Conservation (phyloP, 495 filamentous ascomycete genomes). For the Thermothielavioides terrestris region DNA sequence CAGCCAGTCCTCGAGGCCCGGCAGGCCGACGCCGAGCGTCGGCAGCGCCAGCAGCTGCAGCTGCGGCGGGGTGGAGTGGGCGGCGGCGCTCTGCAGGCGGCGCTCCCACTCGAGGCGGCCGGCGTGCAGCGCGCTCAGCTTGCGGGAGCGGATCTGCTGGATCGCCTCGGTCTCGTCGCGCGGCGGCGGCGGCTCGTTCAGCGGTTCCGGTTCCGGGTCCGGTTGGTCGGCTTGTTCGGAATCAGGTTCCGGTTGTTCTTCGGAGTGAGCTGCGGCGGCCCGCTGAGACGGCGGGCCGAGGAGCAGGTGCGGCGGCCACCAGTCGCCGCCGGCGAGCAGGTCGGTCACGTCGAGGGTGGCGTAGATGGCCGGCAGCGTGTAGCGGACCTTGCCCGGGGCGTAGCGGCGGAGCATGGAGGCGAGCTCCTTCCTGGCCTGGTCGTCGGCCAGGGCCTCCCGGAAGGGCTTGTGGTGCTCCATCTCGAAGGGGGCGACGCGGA, state of each 20-base stretch:
- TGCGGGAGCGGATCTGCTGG: background rate
- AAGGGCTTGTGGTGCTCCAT: constrained; percentile 40
- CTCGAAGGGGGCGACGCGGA: constrained; percentile 46
- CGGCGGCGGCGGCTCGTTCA: too few relatives aligned
- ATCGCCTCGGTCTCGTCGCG: background rate
- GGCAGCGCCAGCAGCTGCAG: constrained; percentile 42
- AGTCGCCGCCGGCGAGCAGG: constrained; percentile 9
- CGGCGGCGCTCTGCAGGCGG: background rate
- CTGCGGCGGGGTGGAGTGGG: too few relatives aligned
- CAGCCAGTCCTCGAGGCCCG: constrained; percentile 28
- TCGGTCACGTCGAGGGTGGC: constrained; percentile 16
- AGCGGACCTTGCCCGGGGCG: constrained; percentile 46
- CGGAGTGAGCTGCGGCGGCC: too few relatives aligned
- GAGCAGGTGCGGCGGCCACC: constrained; percentile 14
- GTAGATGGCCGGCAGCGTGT: constrained; percentile 45
- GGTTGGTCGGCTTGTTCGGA: background rate
- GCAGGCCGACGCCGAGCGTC: constrained; percentile 36
- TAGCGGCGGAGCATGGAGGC: constrained; percentile 27
- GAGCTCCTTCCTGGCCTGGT: constrained; percentile 14
- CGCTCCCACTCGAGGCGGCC: constrained; percentile 3
- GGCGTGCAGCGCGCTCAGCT: background rate
- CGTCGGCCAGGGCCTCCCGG: constrained; percentile 23
- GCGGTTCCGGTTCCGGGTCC: too few relatives aligned
- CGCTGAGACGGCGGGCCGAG: too few relatives aligned
- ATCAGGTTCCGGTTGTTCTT: too few relatives aligned